Percentiles rank a stretch among this genome's conserved stretches.
phyloP scores from a whole-genome alignment of 352 stramenopile genomes.

The Globisporangium nunn region DNA sequence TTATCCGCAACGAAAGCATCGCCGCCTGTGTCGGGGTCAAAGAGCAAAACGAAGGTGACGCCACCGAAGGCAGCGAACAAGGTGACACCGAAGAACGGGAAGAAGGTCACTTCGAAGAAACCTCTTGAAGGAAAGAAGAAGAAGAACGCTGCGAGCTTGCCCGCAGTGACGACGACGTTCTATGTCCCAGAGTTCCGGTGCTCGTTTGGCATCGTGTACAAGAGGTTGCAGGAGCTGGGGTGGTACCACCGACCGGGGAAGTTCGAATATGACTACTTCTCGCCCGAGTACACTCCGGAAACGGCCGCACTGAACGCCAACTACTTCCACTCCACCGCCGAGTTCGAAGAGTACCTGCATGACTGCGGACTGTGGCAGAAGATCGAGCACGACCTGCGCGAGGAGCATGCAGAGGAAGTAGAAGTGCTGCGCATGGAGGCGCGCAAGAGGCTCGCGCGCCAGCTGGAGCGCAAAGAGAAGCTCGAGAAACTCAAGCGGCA shows the following conservation, averaged over 20 bases:
- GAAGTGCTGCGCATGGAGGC: constrained; percentile 45
- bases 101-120: constrained; percentile 21
- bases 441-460: constrained; percentile 8
- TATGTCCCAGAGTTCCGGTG: constrained; percentile 52
- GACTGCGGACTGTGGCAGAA: constrained; percentile 46
- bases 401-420: constrained; percentile 44
- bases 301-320: constrained; percentile 40
- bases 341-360: constrained; percentile 57
- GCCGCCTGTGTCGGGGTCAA: background rate
- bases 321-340: constrained; percentile 56
- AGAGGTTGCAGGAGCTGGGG: constrained; percentile 45
- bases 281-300: constrained; percentile 46
- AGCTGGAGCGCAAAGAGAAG: constrained; percentile 13
- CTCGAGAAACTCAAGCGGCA: constrained; percentile 15
- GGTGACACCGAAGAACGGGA: constrained; percentile 18
- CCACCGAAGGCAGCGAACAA: constrained; percentile 16
- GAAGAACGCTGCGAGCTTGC: constrained; percentile 13
- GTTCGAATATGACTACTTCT: constrained; percentile 84
- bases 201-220: constrained; percentile 63
- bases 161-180: constrained; percentile 20
- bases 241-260: constrained; percentile 47
- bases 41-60: constrained; percentile 5
- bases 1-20: background rate
- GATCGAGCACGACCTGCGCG: constrained; percentile 44
- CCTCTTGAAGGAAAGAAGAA: constrained; percentile 10